Evolutionary conservation across 441 rosid species (phyloP), one percentile per base, ranked within the genome.

Genomic region (Codiaeum variegatum): DNA sequence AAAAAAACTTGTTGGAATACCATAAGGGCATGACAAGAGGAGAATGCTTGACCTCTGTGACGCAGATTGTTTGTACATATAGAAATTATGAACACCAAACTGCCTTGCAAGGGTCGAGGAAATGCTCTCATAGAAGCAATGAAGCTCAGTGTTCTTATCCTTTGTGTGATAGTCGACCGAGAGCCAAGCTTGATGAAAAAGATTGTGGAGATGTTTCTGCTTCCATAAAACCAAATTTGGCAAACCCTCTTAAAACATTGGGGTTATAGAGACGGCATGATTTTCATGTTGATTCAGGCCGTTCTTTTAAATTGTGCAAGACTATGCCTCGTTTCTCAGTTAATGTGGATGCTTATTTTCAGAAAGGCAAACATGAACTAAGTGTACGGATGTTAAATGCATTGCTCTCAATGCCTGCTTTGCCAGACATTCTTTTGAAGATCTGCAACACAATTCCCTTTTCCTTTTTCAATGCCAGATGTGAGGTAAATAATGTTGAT

Each of bases 231-330:
- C 69, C 77, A 59, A 70, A 24, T 56, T 3, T 21, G 66, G 55
- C 47, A 61, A 61, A 24, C 62, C 31, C 58, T 63, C 47, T 44
- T 26, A 67, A 71, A 52, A 58, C 60, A 21, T 40, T 9, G 62
- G 73, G 59, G 21, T 64, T 52, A 52, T 77, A 77, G 66, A 59
- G 73, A 70, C 73, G 32, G 26, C 38, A 40, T 54, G 68, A 66
- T 47, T 66, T 62, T 38, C 36, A 55, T 72, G 68, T 66, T 61
- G 56, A 9, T 68, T 52, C 31, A 9, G 74, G 18, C 58, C 42
- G 42, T 73, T 46, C 28, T 55, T 29, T 42, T 21, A 73, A 73
- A 65, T 56, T 65, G 58, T 11, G 5, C 31, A 73, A 73, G 66
- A 19, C 32, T 38, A 19, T 29, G 55, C 56, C 46, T 29, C 47